Evolutionary conservation across 108 stramenopile genomes (phyloP), one percentile per base, ranked within the genome.

Genomic region (Fragilariopsis cylindrus): DNA sequence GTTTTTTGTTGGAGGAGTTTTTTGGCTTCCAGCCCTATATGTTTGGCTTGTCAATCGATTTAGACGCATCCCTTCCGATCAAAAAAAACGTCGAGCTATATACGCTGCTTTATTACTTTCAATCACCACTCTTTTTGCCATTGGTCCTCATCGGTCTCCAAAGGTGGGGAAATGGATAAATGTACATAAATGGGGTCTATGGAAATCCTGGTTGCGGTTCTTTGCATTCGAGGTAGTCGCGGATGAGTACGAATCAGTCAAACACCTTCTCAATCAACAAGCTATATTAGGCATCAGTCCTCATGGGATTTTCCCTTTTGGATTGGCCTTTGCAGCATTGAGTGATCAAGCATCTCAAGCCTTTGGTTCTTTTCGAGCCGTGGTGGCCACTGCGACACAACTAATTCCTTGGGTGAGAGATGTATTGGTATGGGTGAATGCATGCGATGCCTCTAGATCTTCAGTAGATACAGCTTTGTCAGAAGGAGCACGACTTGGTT

Each of bases 291-390:
- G 90, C 12, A 81, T 98, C 53, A 79, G 88, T 41, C 97, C 97
- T 4, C 97, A 98, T 76, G 97, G 97, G 1, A 90, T 96, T 6
- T 95, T 98, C 72, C 97, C 97, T 7, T 97, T 98, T 80, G 91
- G 86, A 4, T 79, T 95, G 44, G 94, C 87, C 11, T 90, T 92
- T 79, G 86, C 85, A 11, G 87, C 82, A 5, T 70, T 95, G 13
- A 85, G 63, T 48, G 78, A 84, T 7, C 80, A 65, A 47, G 80
- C 87, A 47, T 48, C 64, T 11, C 42, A 83, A 40, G 80, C 84
- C 4, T 95, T 92, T 87, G 94, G 94, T 2, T 45, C 65, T 40
- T 83, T 92, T 52, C 87, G 90, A 15, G 87, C 89, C 9, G 92
- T 92, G 30, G 88, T 95, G 6, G 94, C 94, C 4, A 90, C 92